A percentile compares a stretch with the other conserved stretches of the same genome.
Evolutionary conservation across 164 flowering plant species (phyloP).

Genomic region (Paratinospora sagittata): DNA sequence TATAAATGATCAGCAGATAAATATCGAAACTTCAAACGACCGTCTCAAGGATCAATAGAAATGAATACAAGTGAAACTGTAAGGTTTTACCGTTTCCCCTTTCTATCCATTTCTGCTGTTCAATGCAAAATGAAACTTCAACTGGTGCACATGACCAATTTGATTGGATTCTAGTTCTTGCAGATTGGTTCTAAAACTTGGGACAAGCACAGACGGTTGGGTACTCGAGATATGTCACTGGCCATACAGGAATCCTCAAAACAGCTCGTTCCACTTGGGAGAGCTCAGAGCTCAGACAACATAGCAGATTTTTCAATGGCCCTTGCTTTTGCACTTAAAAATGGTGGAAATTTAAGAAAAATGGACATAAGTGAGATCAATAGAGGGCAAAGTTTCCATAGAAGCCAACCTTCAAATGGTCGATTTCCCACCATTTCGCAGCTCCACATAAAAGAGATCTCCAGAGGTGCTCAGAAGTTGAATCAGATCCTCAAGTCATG

Average conservation of each 20-base stretch:
- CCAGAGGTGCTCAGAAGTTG: slow-evolving; percentile 70
- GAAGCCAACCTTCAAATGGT: slow-evolving; percentile 19
- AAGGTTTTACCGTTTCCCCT: slow-evolving; percentile 16
- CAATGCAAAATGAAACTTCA: neutral
- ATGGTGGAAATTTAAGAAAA: slow-evolving; percentile 39
- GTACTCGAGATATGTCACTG: slow-evolving; percentile 22
- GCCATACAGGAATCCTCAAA: slow-evolving; percentile 27
- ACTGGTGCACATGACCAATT: slow-evolving; percentile 10
- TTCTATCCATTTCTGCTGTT: neutral
- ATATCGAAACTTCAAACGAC: slow-evolving; percentile 32
- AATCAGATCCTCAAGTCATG: slow-evolving; percentile 66
- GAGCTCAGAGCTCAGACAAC: slow-evolving; percentile 33
- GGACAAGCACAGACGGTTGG: slow-evolving; percentile 15
- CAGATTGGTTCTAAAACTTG: slow-evolving; percentile 31
- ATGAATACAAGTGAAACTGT: slow-evolving; percentile 30
- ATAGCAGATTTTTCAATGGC: slow-evolving; percentile 57
- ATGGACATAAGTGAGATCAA: slow-evolving; percentile 26
- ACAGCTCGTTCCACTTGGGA: slow-evolving; percentile 46
- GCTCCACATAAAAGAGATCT: slow-evolving; percentile 56
- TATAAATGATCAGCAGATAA: slow-evolving; percentile 30
- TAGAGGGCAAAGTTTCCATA: slow-evolving; percentile 18
- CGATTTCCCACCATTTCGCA: slow-evolving; percentile 38
- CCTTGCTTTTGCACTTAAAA: slow-evolving; percentile 53
- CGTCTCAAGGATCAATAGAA: slow-evolving; percentile 35
- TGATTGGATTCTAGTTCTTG: slow-evolving; percentile 4